Base-by-base conservation (phyloP, 2,329 filamentous ascomycete species). In the Phyllosticta ampelicida region DNA sequence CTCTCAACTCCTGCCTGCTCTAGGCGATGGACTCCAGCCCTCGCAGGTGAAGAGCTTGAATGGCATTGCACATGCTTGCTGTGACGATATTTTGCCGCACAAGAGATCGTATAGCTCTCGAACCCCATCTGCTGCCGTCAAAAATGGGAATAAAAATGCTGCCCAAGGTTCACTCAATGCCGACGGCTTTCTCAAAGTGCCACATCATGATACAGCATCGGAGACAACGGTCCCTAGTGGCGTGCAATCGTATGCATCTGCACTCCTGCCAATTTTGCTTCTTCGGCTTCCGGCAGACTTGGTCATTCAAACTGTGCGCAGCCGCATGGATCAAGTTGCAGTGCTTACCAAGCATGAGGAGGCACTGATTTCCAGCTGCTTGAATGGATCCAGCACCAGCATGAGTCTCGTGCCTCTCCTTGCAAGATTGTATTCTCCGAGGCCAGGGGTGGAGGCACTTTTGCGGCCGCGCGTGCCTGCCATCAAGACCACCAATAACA, bases 401-500 rank as follows among this genome's bases (percentile, higher is more conserved):
- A 85, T 84, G 26, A 94, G 86, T 69, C 86, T 96, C 53, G 73
- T 96, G 53, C 91, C 92, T 0, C 87, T 95, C 65, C 75, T 96
- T 23, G 81, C 84, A 8, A 80, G 84, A 57, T 79, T 82, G 54
- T 88, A 84, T 65, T 78, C 84, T 0, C 70, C 78, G 10, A 81
- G 86, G 54, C 76, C 81, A 59, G 80, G 80, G 16, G 82, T 94
- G 1, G 91, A 96, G 71, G 80, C 87, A 9, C 70, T 96, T 58
- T 76, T 89, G 20, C 65, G 75, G 60, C 77, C 77, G 5, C 67
- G 77, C 18, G 72, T 78, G 71, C 76, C 77, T 0, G 69, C 73
- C 1, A 71, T 77, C 20, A 68, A 66, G 18, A 59, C 66, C 23
- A 65, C 65, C 13, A 52, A 48, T 1, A 63, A 65, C 10, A 11